Base-by-base conservation (phyloP, 345 rosid genomes). In the Pugionium cornutum region DNA sequence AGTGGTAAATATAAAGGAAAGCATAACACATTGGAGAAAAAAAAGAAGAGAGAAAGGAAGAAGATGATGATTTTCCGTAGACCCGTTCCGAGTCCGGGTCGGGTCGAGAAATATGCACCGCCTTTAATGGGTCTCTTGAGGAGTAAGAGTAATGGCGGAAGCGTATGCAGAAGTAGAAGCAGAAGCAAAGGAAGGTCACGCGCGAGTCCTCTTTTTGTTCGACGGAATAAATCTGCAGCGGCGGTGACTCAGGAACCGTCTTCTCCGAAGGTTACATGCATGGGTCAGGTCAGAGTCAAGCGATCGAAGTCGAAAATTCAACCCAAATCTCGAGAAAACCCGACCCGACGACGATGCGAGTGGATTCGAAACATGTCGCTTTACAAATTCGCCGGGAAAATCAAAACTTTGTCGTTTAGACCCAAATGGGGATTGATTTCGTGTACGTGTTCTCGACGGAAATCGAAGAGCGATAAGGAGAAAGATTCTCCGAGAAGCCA, bases 181-280 rank as follows among this genome's bases (percentile, higher is more conserved):
- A 31, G 73, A 68, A 87, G 97, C 77, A 82, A 84, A 66, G 87
- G 98, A 9, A 74, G 86, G 78, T 82, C 92, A 29, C 86, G 92
- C 52, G 76, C 91, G n/a, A 92, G 96, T 50, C 96, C 97, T 11
- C 75, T 92, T 79, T 92, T 92, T 70, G 75, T 86, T 25, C 80
- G 87, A 11, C 85, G 81, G 79, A 84, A 72, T 73, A 83, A 66
- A 68, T 67, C 76, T 0, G 62, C 67, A 1, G 36, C 77, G 47
- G 47, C 73, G 58, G 63, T 53, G 70, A 83, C 89, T 3, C 96
- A 84, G 57, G 98, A 92, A 52, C 98, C 98, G 9, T 68, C 95
- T 41, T 92, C 98, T 7, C 98, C 98, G 0, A 87, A 86, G 68
- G 98, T 92, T 37, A 89, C 98, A 30, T 92, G 98, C 96, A 87